Percentiles rank a stretch among this genome's conserved stretches.
Evolutionary conservation across 2,329 filamentous ascomycete species (phyloP).

Genomic region (Rutstroemia sp.): DNA sequence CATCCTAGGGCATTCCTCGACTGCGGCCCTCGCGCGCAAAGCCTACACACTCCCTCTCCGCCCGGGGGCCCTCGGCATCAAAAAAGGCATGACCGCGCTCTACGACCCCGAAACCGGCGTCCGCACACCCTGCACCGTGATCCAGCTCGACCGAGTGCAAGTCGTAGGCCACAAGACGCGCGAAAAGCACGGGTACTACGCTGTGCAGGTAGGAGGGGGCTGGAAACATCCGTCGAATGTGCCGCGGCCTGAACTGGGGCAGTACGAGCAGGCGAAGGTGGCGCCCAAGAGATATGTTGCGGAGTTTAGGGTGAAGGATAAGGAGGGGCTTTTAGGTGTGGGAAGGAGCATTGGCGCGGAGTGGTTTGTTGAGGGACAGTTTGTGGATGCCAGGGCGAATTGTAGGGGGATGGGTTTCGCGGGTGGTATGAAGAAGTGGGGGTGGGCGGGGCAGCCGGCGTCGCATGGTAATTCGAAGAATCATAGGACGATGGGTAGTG

Average conservation of each 20-base stretch:
- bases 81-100: slow-evolving; percentile 93
- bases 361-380: slow-evolving; percentile 88
- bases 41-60: slow-evolving; percentile 56
- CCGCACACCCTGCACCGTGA: slow-evolving; percentile 79
- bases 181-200: slow-evolving; percentile 80
- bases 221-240: slow-evolving; percentile 68
- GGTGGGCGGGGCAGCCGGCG: slow-evolving; percentile 80
- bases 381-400: slow-evolving; percentile 74
- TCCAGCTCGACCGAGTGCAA: slow-evolving; percentile 89
- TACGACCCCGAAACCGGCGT: slow-evolving; percentile 70
- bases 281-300: slow-evolving; percentile 76
- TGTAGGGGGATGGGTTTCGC: slow-evolving; percentile 88
- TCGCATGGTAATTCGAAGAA: slow-evolving; percentile 94
- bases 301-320: slow-evolving; percentile 78
- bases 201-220: slow-evolving; percentile 81
- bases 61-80: slow-evolving; percentile 76
- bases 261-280: slow-evolving; percentile 76
- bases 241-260: slow-evolving; percentile 75
- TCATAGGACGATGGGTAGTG: slow-evolving; percentile 85
- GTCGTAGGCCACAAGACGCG: slow-evolving; percentile 82
- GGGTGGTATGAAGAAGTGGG: slow-evolving; percentile 96
- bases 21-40: slow-evolving; percentile 52
- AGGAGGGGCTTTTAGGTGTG: slow-evolving; percentile 65
- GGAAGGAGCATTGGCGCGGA: slow-evolving; percentile 73
- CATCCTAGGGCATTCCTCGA: slow-evolving; percentile 47